Percentiles rank a stretch among this genome's conserved stretches.
These are phyloP conservation scores for Barnettozyma vustinii DNA, from an alignment of 805 yeast genomes.

Conservation along the genomic window DNA sequence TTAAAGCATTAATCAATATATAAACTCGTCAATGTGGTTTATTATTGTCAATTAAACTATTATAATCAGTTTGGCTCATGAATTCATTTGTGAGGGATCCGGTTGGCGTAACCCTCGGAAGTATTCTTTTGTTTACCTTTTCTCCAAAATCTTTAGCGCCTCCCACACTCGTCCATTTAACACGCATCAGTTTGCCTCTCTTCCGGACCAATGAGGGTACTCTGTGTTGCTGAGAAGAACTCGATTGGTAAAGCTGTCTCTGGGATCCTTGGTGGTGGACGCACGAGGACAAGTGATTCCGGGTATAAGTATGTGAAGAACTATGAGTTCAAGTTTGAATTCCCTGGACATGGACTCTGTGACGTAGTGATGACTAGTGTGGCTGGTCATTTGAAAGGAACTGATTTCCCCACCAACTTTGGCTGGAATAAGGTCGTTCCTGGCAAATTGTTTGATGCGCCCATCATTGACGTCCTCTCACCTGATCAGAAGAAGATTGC, in stretches of 20 bases:
- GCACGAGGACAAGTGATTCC: slow-evolving; percentile 41
- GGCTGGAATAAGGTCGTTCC: slow-evolving; percentile 67
- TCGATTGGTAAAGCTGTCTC: slow-evolving; percentile 88
- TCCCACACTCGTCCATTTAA: not conserved
- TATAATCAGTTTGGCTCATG: no score
- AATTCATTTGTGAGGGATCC: no score
- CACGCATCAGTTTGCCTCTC: not conserved
- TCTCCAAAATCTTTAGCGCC: not conserved
- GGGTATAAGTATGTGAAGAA: slow-evolving; percentile 63
- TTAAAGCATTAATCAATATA: no score
- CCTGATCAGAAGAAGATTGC: slow-evolving; percentile 46
- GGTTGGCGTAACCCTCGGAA: no score
- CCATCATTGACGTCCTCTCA: slow-evolving; percentile 39
- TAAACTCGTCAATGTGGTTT: no score
- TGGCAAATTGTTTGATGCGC: slow-evolving; percentile 65
- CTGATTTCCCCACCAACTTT: slow-evolving; percentile 59
- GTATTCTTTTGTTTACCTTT: not conserved
- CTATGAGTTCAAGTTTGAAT: slow-evolving; percentile 68
- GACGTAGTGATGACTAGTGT: slow-evolving; percentile 90
- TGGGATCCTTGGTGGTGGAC: slow-evolving; percentile 69
- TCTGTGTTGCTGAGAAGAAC: slow-evolving; percentile 97
- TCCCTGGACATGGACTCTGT: slow-evolving; percentile 57
- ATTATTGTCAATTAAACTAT: no score
- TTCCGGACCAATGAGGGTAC: slow-evolving; percentile 49
- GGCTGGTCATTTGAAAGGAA: slow-evolving; percentile 70